Conservation (phyloP, 106 monocot species). For the Dendrobium nobile region DNA sequence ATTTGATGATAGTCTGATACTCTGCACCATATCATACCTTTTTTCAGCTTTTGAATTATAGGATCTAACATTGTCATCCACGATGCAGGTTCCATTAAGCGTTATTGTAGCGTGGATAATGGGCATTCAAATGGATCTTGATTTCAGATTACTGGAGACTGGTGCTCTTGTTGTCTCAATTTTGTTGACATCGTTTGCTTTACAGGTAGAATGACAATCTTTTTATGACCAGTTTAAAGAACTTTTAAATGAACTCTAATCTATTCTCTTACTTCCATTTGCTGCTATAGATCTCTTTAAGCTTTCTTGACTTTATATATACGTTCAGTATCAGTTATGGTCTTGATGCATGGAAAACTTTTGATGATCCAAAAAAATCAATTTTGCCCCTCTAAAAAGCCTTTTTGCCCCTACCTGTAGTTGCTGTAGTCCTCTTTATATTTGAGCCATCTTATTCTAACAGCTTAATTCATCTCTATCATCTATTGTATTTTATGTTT, state of each 20-base stretch:
- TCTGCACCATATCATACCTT: neutral
- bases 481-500: too few relatives aligned
- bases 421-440: too few relatives aligned
- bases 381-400: too few relatives aligned
- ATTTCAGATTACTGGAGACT: slow-evolving; percentile 66
- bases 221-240: neutral
- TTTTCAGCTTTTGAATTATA: neutral
- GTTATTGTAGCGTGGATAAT: slow-evolving; percentile 77
- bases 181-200: slow-evolving; percentile 43
- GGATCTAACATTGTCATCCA: neutral
- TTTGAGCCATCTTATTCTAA: too few relatives aligned
- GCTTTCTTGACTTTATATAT: neutral
- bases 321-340: neutral
- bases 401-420: too few relatives aligned
- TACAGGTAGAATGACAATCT: slow-evolving; percentile 38
- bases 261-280: too few relatives aligned
- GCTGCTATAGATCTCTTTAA: neutral
- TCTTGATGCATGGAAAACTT: neutral
- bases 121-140: slow-evolving; percentile 73
- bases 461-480: too few relatives aligned
- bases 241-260: too few relatives aligned
- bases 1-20: neutral
- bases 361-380: too few relatives aligned
- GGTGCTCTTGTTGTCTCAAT: slow-evolving; percentile 47
- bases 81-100: slow-evolving; percentile 52